Conservation (phyloP, 2,329 filamentous ascomycete genomes). For the Colletotrichum limetticola region DNA sequence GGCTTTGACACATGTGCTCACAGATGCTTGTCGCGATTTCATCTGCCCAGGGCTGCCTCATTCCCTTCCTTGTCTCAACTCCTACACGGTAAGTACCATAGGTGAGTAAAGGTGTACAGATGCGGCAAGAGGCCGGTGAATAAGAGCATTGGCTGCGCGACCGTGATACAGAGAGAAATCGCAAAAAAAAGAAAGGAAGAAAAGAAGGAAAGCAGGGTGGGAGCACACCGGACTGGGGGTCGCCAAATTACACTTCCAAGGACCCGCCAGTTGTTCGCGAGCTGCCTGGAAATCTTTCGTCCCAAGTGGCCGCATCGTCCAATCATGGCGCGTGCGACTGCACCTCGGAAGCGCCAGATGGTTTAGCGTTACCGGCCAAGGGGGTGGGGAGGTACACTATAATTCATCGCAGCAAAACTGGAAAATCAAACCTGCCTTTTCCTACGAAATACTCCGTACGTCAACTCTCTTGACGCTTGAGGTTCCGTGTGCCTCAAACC, state of each 20-base stretch:
- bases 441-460: background rate
- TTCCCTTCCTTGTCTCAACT: background rate
- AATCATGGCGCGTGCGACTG: conserved; percentile 18
- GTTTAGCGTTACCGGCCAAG: conserved; percentile 1
- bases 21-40: background rate
- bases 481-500: background rate
- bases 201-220: background rate
- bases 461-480: background rate
- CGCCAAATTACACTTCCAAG: conserved; percentile 21
- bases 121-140: background rate
- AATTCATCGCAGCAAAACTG: background rate
- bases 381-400: background rate
- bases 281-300: conserved; percentile 15
- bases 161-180: background rate
- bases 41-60: background rate
- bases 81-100: too few relatives aligned
- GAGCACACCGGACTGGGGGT: background rate
- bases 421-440: background rate
- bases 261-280: conserved; percentile 17
- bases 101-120: background rate
- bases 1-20: background rate
- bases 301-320: conserved; percentile 20
- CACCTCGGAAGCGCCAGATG: conserved; percentile 10
- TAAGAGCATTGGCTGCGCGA: background rate
- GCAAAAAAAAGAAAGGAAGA: background rate